Base-by-base conservation (phyloP, 2,329 filamentous ascomycete species). In the Colletotrichum destructivum region DNA sequence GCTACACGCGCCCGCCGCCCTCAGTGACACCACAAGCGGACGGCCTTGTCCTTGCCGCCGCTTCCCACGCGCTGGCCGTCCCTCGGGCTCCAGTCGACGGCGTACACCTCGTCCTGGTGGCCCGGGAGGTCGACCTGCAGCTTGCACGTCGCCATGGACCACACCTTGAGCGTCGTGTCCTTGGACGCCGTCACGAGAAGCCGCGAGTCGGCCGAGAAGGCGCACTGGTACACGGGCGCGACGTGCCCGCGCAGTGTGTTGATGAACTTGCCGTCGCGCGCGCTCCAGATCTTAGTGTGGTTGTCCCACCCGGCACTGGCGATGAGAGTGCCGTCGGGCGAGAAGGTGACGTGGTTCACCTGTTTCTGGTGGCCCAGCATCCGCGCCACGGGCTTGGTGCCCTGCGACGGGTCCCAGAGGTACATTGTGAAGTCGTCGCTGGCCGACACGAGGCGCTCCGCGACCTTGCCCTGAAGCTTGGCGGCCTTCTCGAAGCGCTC, bases 371-470 rank as follows among this genome's bases (percentile, higher is more conserved):
- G 96, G 2, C 96, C 96, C n/a, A 94, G 83, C 83, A 98, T 89
- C 44, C 95, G 88, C n/a, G 94, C 93, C 4, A 98, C 86, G 0
- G 96, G 95, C 81, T 98, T 98, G 9, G 87, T 93, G 4, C 92
- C 91, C 71, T 88, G 82, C 12, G 91, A 87, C 0, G 95, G 95
- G 72, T 97, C 94, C 96, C 96, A 99, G 9, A 99, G 88, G 80
- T 95, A 98, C 89, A 99, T 96, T 7, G 95, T 98, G 81, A 95
- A 97, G 81, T 99, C 96, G 79, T 98, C 96, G 75, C 93, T 96
- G 2, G 96, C 96, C 11, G 95, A 97, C 3, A 97, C 93, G 4
- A 98, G 84, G 38, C 94, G 90, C 84, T 99, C 96, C 1, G 93
- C 90, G 26, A 97, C 87, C 78, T 92, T 90, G 35, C 93, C 93